Conservation (phyloP, 768 basidiomycete genomes). For the Calvatia gigantea region DNA sequence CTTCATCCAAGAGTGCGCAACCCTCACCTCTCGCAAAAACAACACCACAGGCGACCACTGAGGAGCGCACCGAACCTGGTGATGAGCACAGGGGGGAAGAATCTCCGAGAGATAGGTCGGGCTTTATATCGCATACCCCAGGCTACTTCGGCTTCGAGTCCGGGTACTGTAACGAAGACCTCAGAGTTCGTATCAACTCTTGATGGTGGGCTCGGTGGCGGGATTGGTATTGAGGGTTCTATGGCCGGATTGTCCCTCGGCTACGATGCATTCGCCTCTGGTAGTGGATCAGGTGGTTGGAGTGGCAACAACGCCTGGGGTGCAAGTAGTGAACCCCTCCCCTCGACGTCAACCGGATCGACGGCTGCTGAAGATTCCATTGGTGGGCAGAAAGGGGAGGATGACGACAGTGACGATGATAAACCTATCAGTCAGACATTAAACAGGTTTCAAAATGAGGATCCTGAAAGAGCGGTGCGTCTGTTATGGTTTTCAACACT, state of each 20-base stretch:
- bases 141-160: not conserved
- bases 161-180: conserved; percentile 7
- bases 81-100: not conserved
- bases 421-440: conserved; percentile 57
- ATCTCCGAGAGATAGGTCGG: not conserved
- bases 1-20: conserved; percentile 11
- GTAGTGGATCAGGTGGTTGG: conserved; percentile 8
- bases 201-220: conserved; percentile 21
- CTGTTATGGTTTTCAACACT: not conserved
- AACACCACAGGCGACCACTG: not conserved
- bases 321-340: conserved; percentile 14
- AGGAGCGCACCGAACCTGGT: conserved; percentile 1
- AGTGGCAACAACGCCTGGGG: conserved; percentile 15
- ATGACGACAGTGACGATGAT: conserved; percentile 68
- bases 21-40: not conserved
- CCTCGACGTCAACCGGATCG: conserved; percentile 5
- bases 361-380: not conserved
- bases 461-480: conserved; percentile 26
- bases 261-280: conserved; percentile 16
- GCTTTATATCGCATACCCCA: conserved; percentile 5
- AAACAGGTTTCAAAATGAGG: conserved; percentile 25
- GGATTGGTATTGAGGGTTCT: conserved; percentile 27
- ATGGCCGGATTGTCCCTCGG: conserved; percentile 32
- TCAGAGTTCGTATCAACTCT: conserved; percentile 33
- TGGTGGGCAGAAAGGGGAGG: conserved; percentile 21